Conservation (phyloP, 78 protist species). For the Protostelium mycophagum region DNA sequence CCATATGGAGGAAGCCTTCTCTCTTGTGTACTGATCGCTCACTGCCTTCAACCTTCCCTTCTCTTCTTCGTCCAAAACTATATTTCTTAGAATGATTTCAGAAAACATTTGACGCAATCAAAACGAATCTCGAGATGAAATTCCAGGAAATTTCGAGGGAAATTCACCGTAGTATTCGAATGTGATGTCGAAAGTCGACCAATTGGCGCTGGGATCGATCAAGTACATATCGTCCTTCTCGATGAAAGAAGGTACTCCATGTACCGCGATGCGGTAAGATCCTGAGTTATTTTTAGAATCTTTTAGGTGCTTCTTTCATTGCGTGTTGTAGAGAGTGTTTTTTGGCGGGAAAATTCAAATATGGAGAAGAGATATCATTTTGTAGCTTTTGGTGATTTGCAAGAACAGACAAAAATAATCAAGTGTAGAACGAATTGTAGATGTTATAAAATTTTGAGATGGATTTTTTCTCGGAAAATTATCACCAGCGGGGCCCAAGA, state of each 20-base stretch:
- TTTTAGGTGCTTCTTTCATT: no score
- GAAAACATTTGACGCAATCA: no score
- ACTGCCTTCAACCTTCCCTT: background rate
- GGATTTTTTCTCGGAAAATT: no score
- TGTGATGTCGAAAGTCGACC: background rate
- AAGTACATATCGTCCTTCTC: background rate
- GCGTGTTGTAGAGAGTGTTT: no score
- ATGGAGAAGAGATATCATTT: no score
- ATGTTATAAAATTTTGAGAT: no score
- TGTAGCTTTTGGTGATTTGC: no score
- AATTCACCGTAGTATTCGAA: background rate
- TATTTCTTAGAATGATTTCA: no score
- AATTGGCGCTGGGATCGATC: background rate
- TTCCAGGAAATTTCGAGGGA: no score
- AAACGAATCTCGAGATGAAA: no score
- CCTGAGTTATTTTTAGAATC: background rate
- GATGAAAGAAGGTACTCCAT: background rate
- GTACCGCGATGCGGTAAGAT: background rate
- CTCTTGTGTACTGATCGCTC: background rate
- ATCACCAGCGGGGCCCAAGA: background rate
- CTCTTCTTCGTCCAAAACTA: background rate
- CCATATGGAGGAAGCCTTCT: background rate
- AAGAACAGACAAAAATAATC: background rate
- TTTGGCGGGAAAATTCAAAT: no score
- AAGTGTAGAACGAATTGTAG: background rate